phyloP scores from a whole-genome alignment of 2,329 filamentous ascomycete genomes.

The Dothiorella sarmentorum region DNA sequence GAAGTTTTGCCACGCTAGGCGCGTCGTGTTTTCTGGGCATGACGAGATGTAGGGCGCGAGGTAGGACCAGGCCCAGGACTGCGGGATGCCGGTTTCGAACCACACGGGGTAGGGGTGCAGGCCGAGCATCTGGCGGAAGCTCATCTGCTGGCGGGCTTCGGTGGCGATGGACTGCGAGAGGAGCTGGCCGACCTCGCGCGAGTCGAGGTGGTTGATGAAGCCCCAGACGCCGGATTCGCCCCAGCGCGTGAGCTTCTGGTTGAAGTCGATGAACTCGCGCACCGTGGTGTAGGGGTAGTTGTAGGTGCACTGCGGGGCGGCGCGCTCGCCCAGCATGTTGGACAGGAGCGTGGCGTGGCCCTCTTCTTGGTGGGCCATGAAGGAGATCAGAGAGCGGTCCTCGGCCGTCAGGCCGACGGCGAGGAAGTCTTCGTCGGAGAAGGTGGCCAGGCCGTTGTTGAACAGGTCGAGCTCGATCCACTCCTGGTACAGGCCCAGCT shows the following conservation, averaged over 20 bases:
- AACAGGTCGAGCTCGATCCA: slow-evolving; percentile 84
- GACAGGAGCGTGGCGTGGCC: slow-evolving; percentile 74
- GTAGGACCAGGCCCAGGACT: slow-evolving; percentile 81
- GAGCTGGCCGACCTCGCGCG: slow-evolving; percentile 68
- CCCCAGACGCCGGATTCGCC: slow-evolving; percentile 79
- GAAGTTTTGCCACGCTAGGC: slow-evolving; percentile 82
- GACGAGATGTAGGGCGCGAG: slow-evolving; percentile 76
- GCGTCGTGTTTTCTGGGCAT: slow-evolving; percentile 69
- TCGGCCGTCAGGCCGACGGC: slow-evolving; percentile 64
- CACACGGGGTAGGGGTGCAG: slow-evolving; percentile 79
- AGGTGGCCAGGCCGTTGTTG: slow-evolving; percentile 68
- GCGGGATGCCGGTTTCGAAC: slow-evolving; percentile 76
- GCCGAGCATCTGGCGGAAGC: slow-evolving; percentile 78
- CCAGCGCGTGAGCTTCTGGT: slow-evolving; percentile 78
- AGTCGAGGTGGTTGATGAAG: slow-evolving; percentile 74
- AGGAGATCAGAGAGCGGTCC: slow-evolving; percentile 67
- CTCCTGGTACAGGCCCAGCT: slow-evolving; percentile 74
- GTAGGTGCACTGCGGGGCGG: slow-evolving; percentile 74
- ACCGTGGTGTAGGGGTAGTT: slow-evolving; percentile 75
- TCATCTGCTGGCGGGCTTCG: slow-evolving; percentile 78
- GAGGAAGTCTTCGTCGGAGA: slow-evolving; percentile 66
- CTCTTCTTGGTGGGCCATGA: slow-evolving; percentile 74
- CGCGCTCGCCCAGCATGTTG: slow-evolving; percentile 70
- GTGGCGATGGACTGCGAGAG: slow-evolving; percentile 73
- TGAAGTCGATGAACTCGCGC: slow-evolving; percentile 76